Percentiles rank a stretch among this genome's conserved stretches.
Evolutionary conservation across 1,284 basidiomycete genomes (phyloP).

Genomic region (Sporisorium reilianum): DNA sequence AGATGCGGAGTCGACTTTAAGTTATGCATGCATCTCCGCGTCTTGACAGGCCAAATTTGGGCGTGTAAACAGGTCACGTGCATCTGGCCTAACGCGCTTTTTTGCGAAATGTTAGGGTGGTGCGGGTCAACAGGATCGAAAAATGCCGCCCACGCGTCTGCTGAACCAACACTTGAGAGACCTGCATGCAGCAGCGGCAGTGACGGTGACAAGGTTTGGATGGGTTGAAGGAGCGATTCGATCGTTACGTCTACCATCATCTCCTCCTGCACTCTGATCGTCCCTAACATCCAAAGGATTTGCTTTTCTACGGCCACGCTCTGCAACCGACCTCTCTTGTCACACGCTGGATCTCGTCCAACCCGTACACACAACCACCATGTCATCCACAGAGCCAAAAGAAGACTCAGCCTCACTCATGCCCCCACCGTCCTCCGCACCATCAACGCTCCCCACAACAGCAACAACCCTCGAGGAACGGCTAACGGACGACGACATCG

Average conservation of each 20-base stretch:
- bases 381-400: constrained; percentile 7
- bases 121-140: background rate
- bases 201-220: background rate
- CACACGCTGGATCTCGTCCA: background rate
- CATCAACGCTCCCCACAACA: background rate
- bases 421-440: constrained; percentile 9
- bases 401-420: constrained; percentile 19
- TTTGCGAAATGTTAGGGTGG: background rate
- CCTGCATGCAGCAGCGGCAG: constrained; percentile 15
- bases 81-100: background rate
- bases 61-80: constrained; percentile 10
- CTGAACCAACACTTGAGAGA: constrained; percentile 25
- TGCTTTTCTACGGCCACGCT: no score
- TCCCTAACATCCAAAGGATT: no score
- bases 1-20: no score
- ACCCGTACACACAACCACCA: background rate
- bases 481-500: constrained; percentile 47
- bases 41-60: background rate
- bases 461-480: constrained; percentile 23
- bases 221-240: background rate
- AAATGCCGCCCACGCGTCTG: constrained; percentile 11
- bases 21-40: no score
- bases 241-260: constrained; percentile 6
- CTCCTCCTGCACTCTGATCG: background rate
- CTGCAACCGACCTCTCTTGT: no score